These are phyloP conservation scores for Populus davidiana DNA, from an alignment of 345 rosid genomes.

Conservation along the genomic window DNA sequence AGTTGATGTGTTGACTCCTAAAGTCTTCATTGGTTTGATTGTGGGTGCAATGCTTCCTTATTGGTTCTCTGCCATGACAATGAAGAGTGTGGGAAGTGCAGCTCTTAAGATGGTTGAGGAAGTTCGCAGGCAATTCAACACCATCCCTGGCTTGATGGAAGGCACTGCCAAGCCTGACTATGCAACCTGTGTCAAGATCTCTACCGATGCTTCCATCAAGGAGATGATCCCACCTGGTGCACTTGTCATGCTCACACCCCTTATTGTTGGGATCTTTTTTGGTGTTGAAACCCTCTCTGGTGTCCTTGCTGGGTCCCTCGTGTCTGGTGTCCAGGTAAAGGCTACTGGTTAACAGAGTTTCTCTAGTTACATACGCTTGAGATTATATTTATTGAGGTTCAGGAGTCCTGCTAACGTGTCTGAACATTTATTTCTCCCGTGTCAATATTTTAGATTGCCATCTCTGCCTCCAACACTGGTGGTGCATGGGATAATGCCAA, in stretches of 20 bases:
- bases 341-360: neutral
- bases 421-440: neutral
- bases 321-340: conserved; percentile 91
- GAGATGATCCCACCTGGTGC: conserved; percentile 99
- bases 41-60: conserved; percentile 61
- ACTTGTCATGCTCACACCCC: conserved; percentile 98
- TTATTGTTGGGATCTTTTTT: conserved; percentile 25
- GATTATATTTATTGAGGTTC: neutral
- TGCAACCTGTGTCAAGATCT: conserved; percentile 95
- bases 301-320: conserved; percentile 30
- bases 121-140: conserved; percentile 95
- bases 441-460: conserved; percentile 54
- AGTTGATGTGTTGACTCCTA: conserved; percentile 31
- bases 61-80: conserved; percentile 99
- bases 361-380: neutral
- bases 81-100: conserved; percentile 99
- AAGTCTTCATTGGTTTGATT: conserved; percentile 29
- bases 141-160: conserved; percentile 95
- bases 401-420: neutral
- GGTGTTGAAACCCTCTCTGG: conserved; percentile 34
- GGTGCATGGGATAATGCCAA: conserved; percentile 99
- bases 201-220: conserved; percentile 96
- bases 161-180: conserved; percentile 93
- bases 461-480: conserved; percentile 97
- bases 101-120: conserved; percentile 99